These are phyloP conservation scores for Amylostereum chailletii DNA, from an alignment of 1,284 basidiomycete species.

Conservation along the genomic window DNA sequence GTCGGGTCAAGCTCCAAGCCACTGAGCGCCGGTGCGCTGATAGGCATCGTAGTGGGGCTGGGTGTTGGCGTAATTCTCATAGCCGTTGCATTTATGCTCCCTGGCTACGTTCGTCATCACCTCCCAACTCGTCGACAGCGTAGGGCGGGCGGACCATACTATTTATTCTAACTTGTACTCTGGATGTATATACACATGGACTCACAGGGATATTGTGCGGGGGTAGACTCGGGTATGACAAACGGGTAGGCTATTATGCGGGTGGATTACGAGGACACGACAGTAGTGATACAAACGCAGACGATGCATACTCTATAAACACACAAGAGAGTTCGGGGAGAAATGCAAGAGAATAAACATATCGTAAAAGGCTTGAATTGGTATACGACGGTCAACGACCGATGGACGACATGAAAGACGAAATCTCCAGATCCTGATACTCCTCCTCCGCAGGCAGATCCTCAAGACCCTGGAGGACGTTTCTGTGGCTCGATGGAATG, in stretches of 20 bases:
- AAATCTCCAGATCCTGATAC: constrained; percentile 79
- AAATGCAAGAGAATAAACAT: constrained; percentile 14
- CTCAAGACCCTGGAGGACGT: constrained; percentile 78
- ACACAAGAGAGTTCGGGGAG: constrained; percentile 7
- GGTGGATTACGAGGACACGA: no score
- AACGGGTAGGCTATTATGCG: no score
- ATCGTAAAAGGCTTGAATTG: constrained; percentile 2
- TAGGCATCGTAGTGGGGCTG: constrained; percentile 17
- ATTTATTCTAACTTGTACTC: constrained; percentile 13
- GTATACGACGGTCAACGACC: constrained; percentile 21
- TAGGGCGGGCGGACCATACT: constrained; percentile 14
- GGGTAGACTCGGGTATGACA: no score
- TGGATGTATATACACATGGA: constrained; percentile 9
- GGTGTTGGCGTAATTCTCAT: constrained; percentile 16
- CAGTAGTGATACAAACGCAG: background rate
- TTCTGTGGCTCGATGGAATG: constrained; percentile 62
- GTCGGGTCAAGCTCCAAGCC: constrained; percentile 3
- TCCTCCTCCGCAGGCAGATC: constrained; percentile 87
- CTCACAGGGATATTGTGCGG: no score
- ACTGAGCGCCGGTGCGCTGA: constrained; percentile 17
- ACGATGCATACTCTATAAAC: constrained; percentile 6
- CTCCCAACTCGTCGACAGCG: constrained; percentile 7
- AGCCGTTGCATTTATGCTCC: constrained; percentile 16
- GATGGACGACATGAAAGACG: constrained; percentile 77
- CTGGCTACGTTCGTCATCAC: constrained; percentile 12